These are phyloP conservation scores for Jaltomata sinuosa DNA, from an alignment of 257 asterid genomes.

Conservation along the genomic window DNA sequence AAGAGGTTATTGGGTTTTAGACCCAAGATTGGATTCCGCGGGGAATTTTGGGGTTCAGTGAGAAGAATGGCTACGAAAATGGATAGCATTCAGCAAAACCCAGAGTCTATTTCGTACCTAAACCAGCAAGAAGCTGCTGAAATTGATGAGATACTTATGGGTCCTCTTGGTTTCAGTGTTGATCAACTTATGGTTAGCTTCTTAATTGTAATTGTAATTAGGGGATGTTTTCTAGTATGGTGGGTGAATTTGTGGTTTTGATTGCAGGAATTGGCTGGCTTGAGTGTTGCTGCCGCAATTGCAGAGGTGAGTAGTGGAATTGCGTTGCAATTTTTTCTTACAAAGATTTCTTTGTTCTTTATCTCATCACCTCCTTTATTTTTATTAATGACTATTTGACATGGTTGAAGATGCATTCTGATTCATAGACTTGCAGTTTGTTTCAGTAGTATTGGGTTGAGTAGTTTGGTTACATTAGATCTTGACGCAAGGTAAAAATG, in stretches of 20 bases:
- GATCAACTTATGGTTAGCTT: conserved; percentile 83
- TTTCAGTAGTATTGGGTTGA: background rate
- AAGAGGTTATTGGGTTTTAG: conserved; percentile 25
- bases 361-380: background rate
- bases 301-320: conserved; percentile 52
- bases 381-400: background rate
- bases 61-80: conserved; percentile 51
- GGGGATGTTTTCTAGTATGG: background rate
- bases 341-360: background rate
- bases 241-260: conserved; percentile 2
- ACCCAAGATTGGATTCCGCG: conserved; percentile 16
- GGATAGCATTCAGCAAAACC: conserved; percentile 31
- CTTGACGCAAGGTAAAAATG: background rate
- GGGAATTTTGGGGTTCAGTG: conserved; percentile 14
- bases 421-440: background rate
- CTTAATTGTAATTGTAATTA: background rate
- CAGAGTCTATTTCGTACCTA: conserved; percentile 49
- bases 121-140: conserved; percentile 83
- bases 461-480: background rate
- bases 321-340: background rate
- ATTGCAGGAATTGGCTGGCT: conserved; percentile 91
- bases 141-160: conserved; percentile 87
- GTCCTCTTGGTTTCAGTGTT: conserved; percentile 88
- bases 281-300: conserved; percentile 90
- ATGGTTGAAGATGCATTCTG: background rate